These are phyloP conservation scores for Rhizophora mangle DNA, from an alignment of 345 rosid species.

Conservation along the genomic window DNA sequence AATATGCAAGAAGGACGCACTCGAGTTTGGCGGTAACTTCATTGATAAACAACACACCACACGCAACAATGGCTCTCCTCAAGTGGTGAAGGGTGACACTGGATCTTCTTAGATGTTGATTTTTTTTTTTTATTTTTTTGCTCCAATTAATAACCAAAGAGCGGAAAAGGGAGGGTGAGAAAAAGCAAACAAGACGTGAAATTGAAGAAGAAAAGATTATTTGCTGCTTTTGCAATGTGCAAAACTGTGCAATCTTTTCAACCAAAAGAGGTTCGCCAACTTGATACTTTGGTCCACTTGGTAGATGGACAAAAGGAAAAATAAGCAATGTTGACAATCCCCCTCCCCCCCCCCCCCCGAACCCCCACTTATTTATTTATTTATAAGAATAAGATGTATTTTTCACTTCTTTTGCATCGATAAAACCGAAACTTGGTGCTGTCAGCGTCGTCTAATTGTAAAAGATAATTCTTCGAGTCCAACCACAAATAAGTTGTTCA, in stretches of 20 bases:
- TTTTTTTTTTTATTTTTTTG: background rate
- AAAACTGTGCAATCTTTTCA: background rate
- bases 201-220: background rate
- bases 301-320: constrained; percentile 5
- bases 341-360: constrained; percentile 3
- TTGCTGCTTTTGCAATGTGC: background rate
- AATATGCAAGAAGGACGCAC: background rate
- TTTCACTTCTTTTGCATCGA: background rate
- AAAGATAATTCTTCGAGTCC: too few relatives aligned
- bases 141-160: too few relatives aligned
- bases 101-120: background rate
- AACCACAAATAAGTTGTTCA: too few relatives aligned
- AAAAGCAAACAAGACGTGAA: background rate
- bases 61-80: background rate
- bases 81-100: background rate
- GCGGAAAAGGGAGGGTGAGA: too few relatives aligned
- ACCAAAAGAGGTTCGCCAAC: background rate
- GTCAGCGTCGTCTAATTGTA: too few relatives aligned
- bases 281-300: constrained; percentile 5
- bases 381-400: constrained; percentile 2
- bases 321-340: background rate
- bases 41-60: background rate
- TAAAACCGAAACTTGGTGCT: background rate
- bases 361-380: too few relatives aligned
- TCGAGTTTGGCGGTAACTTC: background rate